Evolutionary conservation across 352 stramenopile genomes (phyloP).

Genomic region (Phytophthora uliginosa): DNA sequence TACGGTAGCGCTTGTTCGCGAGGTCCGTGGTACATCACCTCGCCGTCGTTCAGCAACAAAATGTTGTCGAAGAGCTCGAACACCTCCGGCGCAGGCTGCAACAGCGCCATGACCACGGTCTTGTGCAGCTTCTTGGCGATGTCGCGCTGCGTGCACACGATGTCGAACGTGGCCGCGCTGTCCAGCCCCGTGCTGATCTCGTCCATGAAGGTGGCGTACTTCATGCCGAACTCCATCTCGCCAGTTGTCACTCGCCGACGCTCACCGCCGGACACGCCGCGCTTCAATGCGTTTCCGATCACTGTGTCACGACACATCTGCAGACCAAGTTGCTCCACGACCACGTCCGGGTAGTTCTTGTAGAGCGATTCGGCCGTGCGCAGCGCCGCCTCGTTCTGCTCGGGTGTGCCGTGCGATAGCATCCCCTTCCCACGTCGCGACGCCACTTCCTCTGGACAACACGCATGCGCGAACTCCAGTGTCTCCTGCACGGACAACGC

Average conservation of each 20-base stretch:
- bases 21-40: slow-evolving; percentile 58
- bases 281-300: slow-evolving; percentile 41
- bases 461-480: slow-evolving; percentile 39
- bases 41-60: slow-evolving; percentile 58
- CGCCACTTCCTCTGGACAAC: slow-evolving; percentile 39
- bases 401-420: slow-evolving; percentile 38
- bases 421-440: slow-evolving; percentile 59
- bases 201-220: slow-evolving; percentile 81
- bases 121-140: slow-evolving; percentile 50
- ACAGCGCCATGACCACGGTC: slow-evolving; percentile 71
- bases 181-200: slow-evolving; percentile 94
- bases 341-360: slow-evolving; percentile 35
- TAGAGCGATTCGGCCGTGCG: slow-evolving; percentile 13
- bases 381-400: slow-evolving; percentile 28
- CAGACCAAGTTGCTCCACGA: slow-evolving; percentile 39
- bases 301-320: slow-evolving; percentile 33
- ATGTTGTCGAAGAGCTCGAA: slow-evolving; percentile 93
- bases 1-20: slow-evolving; percentile 40
- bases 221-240: slow-evolving; percentile 47
- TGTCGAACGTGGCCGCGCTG: slow-evolving; percentile 88
- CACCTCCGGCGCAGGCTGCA: slow-evolving; percentile 92
- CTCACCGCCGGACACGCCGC: slow-evolving; percentile 73
- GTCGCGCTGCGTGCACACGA: slow-evolving; percentile 57
- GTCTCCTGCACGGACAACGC: slow-evolving; percentile 41
- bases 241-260: slow-evolving; percentile 55